phyloP scores from a whole-genome alignment of 768 basidiomycete species.

The Naematelia aurantialba region DNA sequence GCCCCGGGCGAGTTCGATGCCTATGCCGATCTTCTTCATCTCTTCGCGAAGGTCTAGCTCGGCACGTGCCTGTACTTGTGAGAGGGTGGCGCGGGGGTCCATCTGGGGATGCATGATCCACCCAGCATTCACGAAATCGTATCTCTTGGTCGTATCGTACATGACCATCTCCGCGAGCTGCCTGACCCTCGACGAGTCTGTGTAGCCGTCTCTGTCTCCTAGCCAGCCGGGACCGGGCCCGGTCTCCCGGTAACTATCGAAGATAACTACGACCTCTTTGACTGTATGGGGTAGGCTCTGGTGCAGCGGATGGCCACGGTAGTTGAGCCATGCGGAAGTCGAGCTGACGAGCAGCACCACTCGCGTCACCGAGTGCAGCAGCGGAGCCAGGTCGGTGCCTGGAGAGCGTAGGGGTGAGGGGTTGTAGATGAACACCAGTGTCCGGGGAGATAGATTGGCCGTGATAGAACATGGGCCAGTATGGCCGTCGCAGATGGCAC shows the following conservation, averaged over 20 bases:
- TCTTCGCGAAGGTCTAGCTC: not conserved
- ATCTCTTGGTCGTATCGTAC: not conserved
- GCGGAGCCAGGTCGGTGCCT: not conserved
- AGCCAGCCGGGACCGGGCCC: slow-evolving; percentile 2
- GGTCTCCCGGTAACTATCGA: not conserved
- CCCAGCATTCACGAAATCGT: slow-evolving; percentile 6
- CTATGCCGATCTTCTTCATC: not conserved
- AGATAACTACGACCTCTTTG: not conserved
- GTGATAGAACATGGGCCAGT: not conserved
- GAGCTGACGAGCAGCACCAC: not conserved
- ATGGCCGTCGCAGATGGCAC: not conserved
- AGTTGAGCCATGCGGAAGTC: not conserved
- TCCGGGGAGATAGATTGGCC: not conserved
- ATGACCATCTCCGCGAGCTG: not conserved
- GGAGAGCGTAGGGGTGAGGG: not conserved
- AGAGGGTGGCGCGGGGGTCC: not conserved
- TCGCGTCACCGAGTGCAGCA: not conserved
- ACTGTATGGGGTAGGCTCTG: not conserved
- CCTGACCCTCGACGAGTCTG: not conserved
- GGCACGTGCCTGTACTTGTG: not conserved
- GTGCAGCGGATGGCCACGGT: slow-evolving; percentile 5
- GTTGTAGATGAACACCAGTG: not conserved
- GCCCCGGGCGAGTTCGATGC: not conserved
- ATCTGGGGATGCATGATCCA: not conserved
- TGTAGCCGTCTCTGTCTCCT: not conserved